Evolutionary conservation across 2,329 filamentous ascomycete species (phyloP), one percentile per base, ranked within the genome.

Genomic region (Fonsecaea erecta): DNA sequence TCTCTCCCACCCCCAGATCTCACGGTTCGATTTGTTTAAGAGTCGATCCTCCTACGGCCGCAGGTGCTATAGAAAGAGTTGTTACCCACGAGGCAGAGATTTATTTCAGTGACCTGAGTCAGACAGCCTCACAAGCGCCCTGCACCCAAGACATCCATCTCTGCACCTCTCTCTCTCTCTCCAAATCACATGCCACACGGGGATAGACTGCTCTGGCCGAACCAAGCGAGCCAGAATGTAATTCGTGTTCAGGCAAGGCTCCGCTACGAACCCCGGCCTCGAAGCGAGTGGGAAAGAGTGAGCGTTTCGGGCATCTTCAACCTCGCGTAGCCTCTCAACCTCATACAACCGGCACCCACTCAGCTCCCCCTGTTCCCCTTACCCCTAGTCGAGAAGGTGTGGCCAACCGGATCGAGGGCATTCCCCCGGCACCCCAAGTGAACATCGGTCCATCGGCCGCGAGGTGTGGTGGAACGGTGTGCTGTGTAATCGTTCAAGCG

Each of bases 401-500:
- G n/a, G 37, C 37, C 37, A 40, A n/a, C 37, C 37, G 37, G 14
- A 40, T 40, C 37, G 16, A 40, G 37, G 37, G 6, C 2, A 9
- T 4, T 12, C 14, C 37, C 16, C 16, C 37, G 21, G n/a, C n/a
- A 26, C 12, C 14, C n/a, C 11, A 8, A n/a, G 24, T 11, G 35
- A n/a, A 6, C 24, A 16, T 5, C 6, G 24, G 3, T 52, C 35
- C 21, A 14, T 28, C 35, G 26, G 21, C 14, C 9, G 28, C 21
- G 35, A 57, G 8, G 28, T 3, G 28, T n/a, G 32, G n/a, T 18
- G 5, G 53, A 9, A 2, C 53, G 8, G 37, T 26, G 55, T 24
- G 8, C 55, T 26, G 55, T 24, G 55, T 48, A 58, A 58, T 48
- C 14, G 51, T 48, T 46, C 55, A 58, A 58, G 55, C 55, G 37